Conservation (phyloP, 2,329 filamentous ascomycete species). For the Colletotrichum kahawae region DNA sequence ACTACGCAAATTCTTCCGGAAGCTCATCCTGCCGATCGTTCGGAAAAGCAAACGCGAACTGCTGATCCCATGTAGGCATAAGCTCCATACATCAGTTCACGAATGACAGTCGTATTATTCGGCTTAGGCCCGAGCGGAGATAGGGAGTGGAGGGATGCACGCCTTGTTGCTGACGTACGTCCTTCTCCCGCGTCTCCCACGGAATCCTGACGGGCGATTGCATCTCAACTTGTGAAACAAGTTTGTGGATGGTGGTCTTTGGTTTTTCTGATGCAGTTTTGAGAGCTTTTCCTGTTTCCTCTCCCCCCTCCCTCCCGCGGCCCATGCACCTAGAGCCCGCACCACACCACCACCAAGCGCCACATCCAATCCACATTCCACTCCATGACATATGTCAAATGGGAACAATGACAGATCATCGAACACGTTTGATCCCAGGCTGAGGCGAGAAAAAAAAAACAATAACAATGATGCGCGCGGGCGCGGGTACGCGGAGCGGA, state of each 20-base stretch:
- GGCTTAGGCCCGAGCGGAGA: neutral
- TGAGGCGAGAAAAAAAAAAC: neutral
- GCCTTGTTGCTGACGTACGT: neutral
- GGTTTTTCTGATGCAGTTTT: neutral
- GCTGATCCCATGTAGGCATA: neutral
- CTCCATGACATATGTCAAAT: neutral
- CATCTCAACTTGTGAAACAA: constrained; percentile 3
- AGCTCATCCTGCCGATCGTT: neutral
- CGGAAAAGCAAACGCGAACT: neutral
- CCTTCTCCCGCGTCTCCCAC: neutral
- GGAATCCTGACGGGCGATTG: neutral
- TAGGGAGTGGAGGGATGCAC: neutral
- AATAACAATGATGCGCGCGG: neutral
- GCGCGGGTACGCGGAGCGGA: neutral
- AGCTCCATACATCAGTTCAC: neutral
- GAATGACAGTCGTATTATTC: neutral
- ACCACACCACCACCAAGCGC: neutral
- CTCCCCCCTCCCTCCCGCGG: neutral
- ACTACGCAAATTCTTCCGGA: neutral
- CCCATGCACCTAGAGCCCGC: neutral
- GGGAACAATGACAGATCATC: neutral
- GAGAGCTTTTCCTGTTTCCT: neutral
- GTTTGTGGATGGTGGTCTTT: neutral
- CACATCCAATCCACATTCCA: neutral
- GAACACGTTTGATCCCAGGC: neutral